phyloP scores from a whole-genome alignment of 345 rosid genomes.

The Pelargonium nanum region DNA sequence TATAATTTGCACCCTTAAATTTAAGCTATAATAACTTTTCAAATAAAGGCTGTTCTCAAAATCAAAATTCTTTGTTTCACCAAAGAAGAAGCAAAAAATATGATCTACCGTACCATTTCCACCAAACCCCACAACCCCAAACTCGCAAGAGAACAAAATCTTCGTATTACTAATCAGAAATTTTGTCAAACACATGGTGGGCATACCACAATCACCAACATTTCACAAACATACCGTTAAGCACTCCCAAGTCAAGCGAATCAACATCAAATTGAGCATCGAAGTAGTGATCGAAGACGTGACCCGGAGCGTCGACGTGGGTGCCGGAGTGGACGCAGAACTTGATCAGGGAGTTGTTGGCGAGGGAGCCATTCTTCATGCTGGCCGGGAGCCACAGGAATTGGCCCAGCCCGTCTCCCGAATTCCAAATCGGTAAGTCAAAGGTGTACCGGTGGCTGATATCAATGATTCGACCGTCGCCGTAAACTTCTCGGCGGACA shows the following conservation, averaged over 20 bases:
- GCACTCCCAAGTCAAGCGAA: conserved; percentile 59
- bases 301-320: conserved; percentile 89
- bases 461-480: conserved; percentile 55
- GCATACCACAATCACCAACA: neutral
- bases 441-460: conserved; percentile 56
- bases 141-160: neutral
- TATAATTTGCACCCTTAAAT: neutral
- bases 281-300: conserved; percentile 56
- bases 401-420: conserved; percentile 41
- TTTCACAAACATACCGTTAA: conserved; percentile 6
- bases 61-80: neutral
- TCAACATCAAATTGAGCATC: conserved; percentile 87
- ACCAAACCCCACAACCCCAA: neutral
- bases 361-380: conserved; percentile 73
- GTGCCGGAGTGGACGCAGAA: conserved; percentile 75
- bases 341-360: conserved; percentile 70
- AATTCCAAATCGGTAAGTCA: conserved; percentile 45
- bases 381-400: conserved; percentile 60
- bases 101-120: neutral
- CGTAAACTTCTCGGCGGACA: conserved; percentile 67
- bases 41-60: neutral
- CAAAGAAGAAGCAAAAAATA: neutral
- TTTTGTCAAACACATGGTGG: neutral
- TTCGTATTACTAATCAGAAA: neutral
- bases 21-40: neutral